Evolutionary conservation across 192 early-diverging fungal genomes (phyloP).

Genomic region (Chytriomyces sp.): DNA sequence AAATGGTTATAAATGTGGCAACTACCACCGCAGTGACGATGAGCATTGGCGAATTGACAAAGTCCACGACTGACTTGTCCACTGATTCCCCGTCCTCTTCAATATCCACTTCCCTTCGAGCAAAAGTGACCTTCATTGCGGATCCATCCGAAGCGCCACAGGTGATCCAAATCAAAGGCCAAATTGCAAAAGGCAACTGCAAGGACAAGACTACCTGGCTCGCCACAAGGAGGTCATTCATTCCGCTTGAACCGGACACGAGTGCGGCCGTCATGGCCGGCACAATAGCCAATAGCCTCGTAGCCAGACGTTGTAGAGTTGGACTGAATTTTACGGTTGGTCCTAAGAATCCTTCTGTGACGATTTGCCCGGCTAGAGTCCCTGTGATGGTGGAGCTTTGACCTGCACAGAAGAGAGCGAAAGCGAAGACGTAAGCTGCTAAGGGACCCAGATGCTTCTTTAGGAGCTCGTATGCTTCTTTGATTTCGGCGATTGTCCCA

Average conservation of each 20-base stretch:
- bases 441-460: constrained; percentile 57
- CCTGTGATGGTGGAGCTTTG: constrained; percentile 79
- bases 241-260: constrained; percentile 59
- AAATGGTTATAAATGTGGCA: constrained; percentile 36
- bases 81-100: not conserved
- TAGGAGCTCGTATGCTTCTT: constrained; percentile 65
- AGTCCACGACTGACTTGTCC: constrained; percentile 3
- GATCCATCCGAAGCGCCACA: constrained; percentile 11
- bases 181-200: constrained; percentile 81
- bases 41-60: not conserved
- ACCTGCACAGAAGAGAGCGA: constrained; percentile 73
- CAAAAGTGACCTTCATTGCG: constrained; percentile 12
- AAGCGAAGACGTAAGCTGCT: constrained; percentile 72
- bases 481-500: constrained; percentile 60
- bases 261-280: constrained; percentile 70
- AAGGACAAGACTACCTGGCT: constrained; percentile 75
- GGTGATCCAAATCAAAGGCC: constrained; percentile 73
- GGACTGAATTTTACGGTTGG: not conserved
- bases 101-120: not conserved
- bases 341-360: constrained; percentile 76
- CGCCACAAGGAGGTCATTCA: constrained; percentile 64
- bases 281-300: constrained; percentile 68
- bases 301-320: constrained; percentile 52
- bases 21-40: constrained; percentile 22
- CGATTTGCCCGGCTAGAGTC: constrained; percentile 79